A percentile compares a stretch with the other conserved stretches of the same genome.
These are phyloP conservation scores for Hevea brasiliensis DNA, from an alignment of 345 rosid species.

Conservation along the genomic window DNA sequence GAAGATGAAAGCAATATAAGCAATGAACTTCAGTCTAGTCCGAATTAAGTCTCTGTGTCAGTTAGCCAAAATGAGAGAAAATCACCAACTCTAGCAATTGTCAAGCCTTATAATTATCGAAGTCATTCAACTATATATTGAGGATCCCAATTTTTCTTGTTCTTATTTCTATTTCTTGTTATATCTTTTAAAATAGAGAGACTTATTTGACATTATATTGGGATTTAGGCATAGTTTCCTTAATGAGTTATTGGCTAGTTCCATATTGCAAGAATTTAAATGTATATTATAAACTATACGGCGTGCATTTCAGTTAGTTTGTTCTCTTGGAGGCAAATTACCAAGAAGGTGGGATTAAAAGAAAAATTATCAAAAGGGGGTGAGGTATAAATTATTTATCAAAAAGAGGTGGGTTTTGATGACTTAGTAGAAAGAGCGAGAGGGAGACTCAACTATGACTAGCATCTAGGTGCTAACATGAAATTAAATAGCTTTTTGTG, in stretches of 20 bases:
- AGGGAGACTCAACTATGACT: too few species aligned
- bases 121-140: constrained; percentile 73
- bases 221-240: background rate
- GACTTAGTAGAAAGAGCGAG: too few species aligned
- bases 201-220: background rate
- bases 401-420: too few species aligned
- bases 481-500: too few species aligned
- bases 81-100: constrained; percentile 31
- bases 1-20: constrained; percentile 35
- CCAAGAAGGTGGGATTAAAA: too few species aligned
- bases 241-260: background rate
- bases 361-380: too few species aligned
- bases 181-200: background rate
- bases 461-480: too few species aligned
- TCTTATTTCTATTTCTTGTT: background rate
- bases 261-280: background rate
- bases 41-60: constrained; percentile 34
- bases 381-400: too few species aligned
- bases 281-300: too few species aligned
- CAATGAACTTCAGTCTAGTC: constrained; percentile 31
- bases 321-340: too few species aligned
- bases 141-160: constrained; percentile 64
- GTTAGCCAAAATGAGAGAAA: constrained; percentile 29
- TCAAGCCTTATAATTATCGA: constrained; percentile 41
- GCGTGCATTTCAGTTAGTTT: background rate